Evolutionary conservation across 2,329 filamentous ascomycete species (phyloP).

Genomic region (Fusarium napiforme): DNA sequence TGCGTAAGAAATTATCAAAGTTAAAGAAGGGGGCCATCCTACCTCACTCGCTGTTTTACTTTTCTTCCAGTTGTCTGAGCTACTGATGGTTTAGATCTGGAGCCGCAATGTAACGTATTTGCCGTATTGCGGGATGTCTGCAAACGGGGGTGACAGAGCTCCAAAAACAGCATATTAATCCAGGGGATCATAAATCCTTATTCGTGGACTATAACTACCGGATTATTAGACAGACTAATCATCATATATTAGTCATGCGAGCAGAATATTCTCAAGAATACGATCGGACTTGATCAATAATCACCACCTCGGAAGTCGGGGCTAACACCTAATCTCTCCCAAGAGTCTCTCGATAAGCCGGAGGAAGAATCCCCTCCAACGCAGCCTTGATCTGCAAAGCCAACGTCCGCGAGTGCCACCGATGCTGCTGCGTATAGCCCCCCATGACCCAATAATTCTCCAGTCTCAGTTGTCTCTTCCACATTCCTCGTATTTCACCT

Average conservation of each 20-base stretch:
- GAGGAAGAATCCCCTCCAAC: slow-evolving; percentile 19
- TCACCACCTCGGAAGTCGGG: background rate
- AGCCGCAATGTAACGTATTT: too few relatives aligned
- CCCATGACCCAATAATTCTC: slow-evolving; percentile 35
- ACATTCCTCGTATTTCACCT: slow-evolving; percentile 36
- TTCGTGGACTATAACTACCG: background rate
- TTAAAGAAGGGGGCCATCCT: fast-evolving
- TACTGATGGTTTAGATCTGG: fast-evolving
- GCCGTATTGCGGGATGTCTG: fast-evolving
- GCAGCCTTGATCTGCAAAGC: slow-evolving; percentile 33
- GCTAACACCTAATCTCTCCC: background rate
- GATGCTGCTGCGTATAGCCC: slow-evolving; percentile 28
- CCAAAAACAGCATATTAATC: fast-evolving
- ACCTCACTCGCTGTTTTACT: fast-evolving
- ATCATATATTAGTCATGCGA: fast-evolving
- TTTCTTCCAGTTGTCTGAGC: fast-evolving
- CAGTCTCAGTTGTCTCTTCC: slow-evolving; percentile 26
- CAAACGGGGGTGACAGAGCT: too few relatives aligned
- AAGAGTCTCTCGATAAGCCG: slow-evolving; percentile 18
- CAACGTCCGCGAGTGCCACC: slow-evolving; percentile 28
- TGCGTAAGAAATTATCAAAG: fast-evolving
- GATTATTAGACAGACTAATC: fast-evolving
- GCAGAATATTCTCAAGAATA: fast-evolving
- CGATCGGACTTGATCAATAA: background rate
- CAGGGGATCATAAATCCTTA: background rate